Evolutionary conservation across 2,329 filamentous ascomycete species (phyloP).

Genomic region (Lojkania enalia): DNA sequence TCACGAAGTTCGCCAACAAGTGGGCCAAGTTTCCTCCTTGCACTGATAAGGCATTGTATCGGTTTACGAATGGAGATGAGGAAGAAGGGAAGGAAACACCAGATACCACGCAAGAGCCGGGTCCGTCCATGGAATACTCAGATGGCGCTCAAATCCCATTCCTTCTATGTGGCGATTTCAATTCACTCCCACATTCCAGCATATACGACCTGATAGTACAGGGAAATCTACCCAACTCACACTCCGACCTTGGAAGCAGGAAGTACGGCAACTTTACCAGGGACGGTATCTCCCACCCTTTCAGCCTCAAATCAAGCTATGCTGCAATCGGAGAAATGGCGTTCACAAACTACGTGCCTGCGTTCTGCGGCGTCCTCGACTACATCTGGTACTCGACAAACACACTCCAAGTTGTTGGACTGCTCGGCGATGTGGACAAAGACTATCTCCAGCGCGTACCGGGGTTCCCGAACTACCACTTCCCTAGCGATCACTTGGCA

Average conservation of each 20-base stretch:
- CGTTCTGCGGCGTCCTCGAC: conserved; percentile 90
- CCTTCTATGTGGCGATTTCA: conserved; percentile 93
- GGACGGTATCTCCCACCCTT: conserved; percentile 91
- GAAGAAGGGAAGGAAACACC: conserved; percentile 52
- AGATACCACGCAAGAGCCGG: conserved; percentile 66
- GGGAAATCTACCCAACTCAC: conserved; percentile 75
- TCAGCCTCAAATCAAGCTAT: conserved; percentile 91
- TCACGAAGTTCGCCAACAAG: conserved; percentile 82
- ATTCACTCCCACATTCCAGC: conserved; percentile 82
- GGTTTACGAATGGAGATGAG: conserved; percentile 52
- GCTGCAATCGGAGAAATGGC: conserved; percentile 79
- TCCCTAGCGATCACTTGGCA: conserved; percentile 89
- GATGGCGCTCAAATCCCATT: conserved; percentile 87
- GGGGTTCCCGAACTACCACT: conserved; percentile 92
- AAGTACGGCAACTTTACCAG: conserved; percentile 93
- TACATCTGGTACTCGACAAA: conserved; percentile 98
- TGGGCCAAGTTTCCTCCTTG: conserved; percentile 79
- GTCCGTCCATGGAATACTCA: conserved; percentile 83
- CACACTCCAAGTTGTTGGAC: conserved; percentile 76
- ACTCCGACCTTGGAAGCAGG: conserved; percentile 76
- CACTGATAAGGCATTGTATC: conserved; percentile 71
- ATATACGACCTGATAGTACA: conserved; percentile 88
- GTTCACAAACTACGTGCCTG: conserved; percentile 96
- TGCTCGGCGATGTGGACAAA: conserved; percentile 84
- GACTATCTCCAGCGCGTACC: conserved; percentile 84